phyloP scores from a whole-genome alignment of 305 asterid genomes.

The Vinca major region DNA sequence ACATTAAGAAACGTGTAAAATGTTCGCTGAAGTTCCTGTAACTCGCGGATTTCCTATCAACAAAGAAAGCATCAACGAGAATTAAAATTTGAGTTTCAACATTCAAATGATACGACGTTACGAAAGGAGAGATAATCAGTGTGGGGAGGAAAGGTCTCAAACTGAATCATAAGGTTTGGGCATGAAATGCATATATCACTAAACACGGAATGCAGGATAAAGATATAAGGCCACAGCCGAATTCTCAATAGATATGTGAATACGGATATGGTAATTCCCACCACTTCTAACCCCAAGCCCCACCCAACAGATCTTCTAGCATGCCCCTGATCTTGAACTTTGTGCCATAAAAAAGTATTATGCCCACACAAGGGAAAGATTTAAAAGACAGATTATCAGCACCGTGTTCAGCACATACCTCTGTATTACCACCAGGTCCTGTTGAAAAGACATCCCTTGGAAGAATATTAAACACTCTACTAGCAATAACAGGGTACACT shows the following conservation, averaged over 20 bases:
- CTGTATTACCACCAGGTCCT: conserved; percentile 76
- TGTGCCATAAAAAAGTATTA: not conserved
- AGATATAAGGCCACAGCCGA: not conserved
- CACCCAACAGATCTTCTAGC: not conserved
- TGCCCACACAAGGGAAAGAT: not conserved
- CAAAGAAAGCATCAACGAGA: conserved; percentile 15
- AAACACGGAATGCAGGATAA: conserved; percentile 5
- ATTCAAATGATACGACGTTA: not conserved
- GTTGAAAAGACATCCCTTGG: conserved; percentile 58
- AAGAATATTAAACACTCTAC: conserved; percentile 56
- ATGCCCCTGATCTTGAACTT: not conserved
- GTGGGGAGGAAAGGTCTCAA: not conserved
- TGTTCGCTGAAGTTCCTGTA: conserved; percentile 68
- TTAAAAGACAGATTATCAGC: not conserved
- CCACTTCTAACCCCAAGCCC: not conserved
- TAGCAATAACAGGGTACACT: conserved; percentile 69
- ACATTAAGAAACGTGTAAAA: conserved; percentile 76
- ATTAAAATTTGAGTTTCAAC: not conserved
- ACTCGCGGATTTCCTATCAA: conserved; percentile 79
- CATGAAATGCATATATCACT: not conserved
- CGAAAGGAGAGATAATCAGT: not conserved
- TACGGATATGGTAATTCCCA: no score
- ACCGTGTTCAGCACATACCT: conserved; percentile 37
- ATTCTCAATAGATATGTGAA: not conserved
- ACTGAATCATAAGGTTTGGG: not conserved